phyloP scores from a whole-genome alignment of 768 basidiomycete species.

The Suillus clintonianus region DNA sequence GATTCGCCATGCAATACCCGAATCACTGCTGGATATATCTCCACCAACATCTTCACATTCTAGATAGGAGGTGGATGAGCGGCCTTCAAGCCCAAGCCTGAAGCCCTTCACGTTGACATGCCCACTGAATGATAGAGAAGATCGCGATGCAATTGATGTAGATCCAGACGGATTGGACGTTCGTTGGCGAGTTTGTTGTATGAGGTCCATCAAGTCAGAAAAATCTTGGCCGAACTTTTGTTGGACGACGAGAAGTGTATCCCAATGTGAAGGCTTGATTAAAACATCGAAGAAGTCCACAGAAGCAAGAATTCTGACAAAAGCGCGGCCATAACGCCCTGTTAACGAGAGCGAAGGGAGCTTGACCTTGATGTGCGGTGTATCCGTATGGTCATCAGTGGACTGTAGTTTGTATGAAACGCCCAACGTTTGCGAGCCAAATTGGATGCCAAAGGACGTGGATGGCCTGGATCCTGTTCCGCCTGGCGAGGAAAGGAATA shows the following conservation, averaged over 20 bases:
- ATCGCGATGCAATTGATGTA: slow-evolving; percentile 12
- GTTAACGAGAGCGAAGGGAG: slow-evolving; percentile 68
- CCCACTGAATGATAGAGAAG: slow-evolving; percentile 42
- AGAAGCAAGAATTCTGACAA: slow-evolving; percentile 54
- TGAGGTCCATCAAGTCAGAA: slow-evolving; percentile 70
- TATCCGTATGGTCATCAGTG: slow-evolving; percentile 35
- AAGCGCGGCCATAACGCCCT: slow-evolving; percentile 52
- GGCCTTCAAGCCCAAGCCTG: slow-evolving; percentile 74
- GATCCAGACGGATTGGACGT: slow-evolving; percentile 13
- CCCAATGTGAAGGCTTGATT: slow-evolving; percentile 82
- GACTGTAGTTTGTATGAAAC: slow-evolving; percentile 51
- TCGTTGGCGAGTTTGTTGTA: slow-evolving; percentile 57
- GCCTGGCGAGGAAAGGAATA: slow-evolving; percentile 46
- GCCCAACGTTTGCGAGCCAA: slow-evolving; percentile 60
- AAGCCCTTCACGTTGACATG: slow-evolving; percentile 78
- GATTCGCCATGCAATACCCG: slow-evolving; percentile 63
- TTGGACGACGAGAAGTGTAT: slow-evolving; percentile 79
- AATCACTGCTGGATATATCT: slow-evolving; percentile 45
- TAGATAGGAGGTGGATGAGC: slow-evolving; percentile 69
- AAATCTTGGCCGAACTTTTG: slow-evolving; percentile 91
- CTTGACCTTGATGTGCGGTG: slow-evolving; percentile 57
- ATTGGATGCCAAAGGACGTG: slow-evolving; percentile 63
- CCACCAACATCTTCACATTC: slow-evolving; percentile 78
- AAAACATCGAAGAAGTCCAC: slow-evolving; percentile 72
- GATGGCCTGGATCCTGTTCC: slow-evolving; percentile 31